Conservation (phyloP, 306 rosid genomes). For the Acacia melanoxylon region DNA sequence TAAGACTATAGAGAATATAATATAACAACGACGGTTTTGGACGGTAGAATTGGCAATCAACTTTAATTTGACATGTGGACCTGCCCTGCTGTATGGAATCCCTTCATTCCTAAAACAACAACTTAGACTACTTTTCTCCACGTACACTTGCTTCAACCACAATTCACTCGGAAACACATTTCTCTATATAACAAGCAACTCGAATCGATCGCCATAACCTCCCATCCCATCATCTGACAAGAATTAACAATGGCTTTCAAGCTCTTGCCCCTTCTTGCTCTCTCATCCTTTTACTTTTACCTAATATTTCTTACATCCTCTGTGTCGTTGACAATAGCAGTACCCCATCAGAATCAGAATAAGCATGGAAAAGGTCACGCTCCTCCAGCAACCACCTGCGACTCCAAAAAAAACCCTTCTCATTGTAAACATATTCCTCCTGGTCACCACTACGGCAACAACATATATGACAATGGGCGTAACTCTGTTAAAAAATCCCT, state of each 20-base stretch:
- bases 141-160: neutral
- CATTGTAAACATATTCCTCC: constrained; percentile 60
- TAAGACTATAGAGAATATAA: too few species aligned
- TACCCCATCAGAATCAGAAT: neutral
- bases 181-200: neutral
- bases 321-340: neutral
- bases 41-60: neutral
- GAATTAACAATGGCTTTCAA: neutral
- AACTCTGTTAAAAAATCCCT: constrained; percentile 52
- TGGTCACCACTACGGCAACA: constrained; percentile 46
- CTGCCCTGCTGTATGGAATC: neutral
- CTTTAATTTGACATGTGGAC: neutral
- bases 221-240: neutral
- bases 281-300: neutral
- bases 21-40: too few species aligned
- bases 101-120: neutral
- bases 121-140: neutral
- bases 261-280: neutral
- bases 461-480: constrained; percentile 55
- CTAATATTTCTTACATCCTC: neutral
- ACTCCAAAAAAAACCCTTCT: constrained; percentile 51
- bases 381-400: constrained; percentile 44
- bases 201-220: neutral
- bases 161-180: neutral
- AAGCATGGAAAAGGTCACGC: neutral